phyloP scores from a whole-genome alignment of 768 basidiomycete species.

The Tephrocybe rancida region DNA sequence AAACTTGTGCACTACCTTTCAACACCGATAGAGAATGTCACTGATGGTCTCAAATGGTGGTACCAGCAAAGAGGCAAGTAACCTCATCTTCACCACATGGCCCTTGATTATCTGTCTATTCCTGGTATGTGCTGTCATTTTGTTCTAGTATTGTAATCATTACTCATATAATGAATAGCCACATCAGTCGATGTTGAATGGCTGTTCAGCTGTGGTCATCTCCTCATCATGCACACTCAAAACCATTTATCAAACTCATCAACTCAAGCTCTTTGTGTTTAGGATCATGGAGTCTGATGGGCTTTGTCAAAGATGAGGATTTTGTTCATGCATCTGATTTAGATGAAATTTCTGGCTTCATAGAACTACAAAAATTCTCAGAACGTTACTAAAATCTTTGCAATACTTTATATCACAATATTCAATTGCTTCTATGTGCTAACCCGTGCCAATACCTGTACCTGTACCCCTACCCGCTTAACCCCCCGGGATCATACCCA shows the following conservation, averaged over 20 bases:
- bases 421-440: too few species aligned
- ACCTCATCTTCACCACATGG: constrained; percentile 33
- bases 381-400: too few species aligned
- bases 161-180: not conserved
- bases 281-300: constrained; percentile 19
- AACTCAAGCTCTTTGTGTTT: not conserved
- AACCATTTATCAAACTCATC: constrained; percentile 2
- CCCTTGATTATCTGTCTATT: constrained; percentile 27
- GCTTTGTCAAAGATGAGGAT: constrained; percentile 9
- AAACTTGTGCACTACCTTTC: constrained; percentile 30
- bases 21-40: constrained; percentile 24
- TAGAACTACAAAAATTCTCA: too few species aligned
- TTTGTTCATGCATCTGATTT: not conserved
- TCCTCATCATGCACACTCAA: constrained; percentile 3
- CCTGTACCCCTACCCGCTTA: too few species aligned
- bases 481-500: too few species aligned
- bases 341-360: too few species aligned
- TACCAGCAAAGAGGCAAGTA: constrained; percentile 15
- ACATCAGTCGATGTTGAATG: constrained; percentile 12
- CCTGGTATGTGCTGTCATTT: constrained; percentile 20
- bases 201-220: constrained; percentile 7
- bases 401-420: too few species aligned
- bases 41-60: constrained; percentile 34
- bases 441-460: too few species aligned
- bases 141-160: not conserved